Percentiles rank a stretch among this genome's conserved stretches.
Conservation (phyloP, 495 filamentous ascomycete genomes). For the Penicillium bovifimosum region DNA sequence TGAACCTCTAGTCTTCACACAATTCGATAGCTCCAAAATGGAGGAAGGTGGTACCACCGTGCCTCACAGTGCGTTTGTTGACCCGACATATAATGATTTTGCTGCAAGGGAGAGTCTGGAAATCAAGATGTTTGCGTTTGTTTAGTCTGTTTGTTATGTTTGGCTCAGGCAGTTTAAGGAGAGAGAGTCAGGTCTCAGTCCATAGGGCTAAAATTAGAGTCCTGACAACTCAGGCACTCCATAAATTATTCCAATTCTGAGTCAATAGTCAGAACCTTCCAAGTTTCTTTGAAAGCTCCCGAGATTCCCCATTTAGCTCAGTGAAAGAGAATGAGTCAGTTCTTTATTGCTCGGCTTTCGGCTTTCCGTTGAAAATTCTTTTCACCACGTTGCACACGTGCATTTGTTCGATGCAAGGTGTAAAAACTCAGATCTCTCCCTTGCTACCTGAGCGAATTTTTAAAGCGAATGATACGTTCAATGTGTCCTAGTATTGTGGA, state of each 20-base stretch:
- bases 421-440: not conserved
- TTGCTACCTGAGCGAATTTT: not conserved
- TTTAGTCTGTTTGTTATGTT: constrained; percentile 1
- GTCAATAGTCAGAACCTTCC: not conserved
- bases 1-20: constrained; percentile 28
- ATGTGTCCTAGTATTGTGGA: not conserved
- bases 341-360: not conserved
- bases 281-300: not conserved
- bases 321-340: not conserved
- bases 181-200: not conserved
- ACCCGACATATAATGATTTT: constrained; percentile 35
- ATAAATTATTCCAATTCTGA: not conserved
- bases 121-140: constrained; percentile 30
- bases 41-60: constrained; percentile 16
- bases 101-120: constrained; percentile 51
- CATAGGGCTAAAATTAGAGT: not conserved
- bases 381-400: constrained; percentile 1
- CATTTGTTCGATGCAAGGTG: constrained; percentile 1
- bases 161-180: not conserved
- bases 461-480: not conserved
- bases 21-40: constrained; percentile 28
- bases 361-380: not conserved
- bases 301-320: not conserved
- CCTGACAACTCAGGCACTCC: not conserved
- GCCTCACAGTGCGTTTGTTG: constrained; percentile 51